Conservation (phyloP, 306 rosid genomes). For the Sechiopsis laciniata region DNA sequence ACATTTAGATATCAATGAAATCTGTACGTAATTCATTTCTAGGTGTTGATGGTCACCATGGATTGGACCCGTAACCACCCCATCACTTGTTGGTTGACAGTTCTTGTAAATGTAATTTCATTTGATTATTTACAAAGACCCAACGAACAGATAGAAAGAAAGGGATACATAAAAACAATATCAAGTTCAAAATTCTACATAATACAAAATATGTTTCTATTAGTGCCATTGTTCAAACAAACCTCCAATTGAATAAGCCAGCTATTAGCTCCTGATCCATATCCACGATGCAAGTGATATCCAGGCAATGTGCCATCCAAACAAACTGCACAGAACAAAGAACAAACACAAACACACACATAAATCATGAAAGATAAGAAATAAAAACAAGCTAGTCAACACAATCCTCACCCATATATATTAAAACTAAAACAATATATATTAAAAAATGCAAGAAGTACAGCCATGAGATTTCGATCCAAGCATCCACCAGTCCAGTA, state of each 20-base stretch:
- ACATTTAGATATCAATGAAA: too few species aligned
- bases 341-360: background rate
- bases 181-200: background rate
- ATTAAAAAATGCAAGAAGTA: background rate
- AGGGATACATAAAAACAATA: background rate
- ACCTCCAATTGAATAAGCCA: slow-evolving; percentile 99
- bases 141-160: background rate
- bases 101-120: background rate
- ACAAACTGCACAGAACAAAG: slow-evolving; percentile 50
- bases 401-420: background rate
- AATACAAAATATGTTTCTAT: slow-evolving; percentile 6
- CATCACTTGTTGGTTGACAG: background rate
- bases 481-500: background rate
- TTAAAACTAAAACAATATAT: background rate
- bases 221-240: slow-evolving; percentile 23
- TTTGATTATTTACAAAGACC: background rate
- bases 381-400: background rate
- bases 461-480: background rate
- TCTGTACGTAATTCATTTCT: too few species aligned
- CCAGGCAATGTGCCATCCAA: slow-evolving; percentile 95
- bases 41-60: too few species aligned
- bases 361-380: background rate
- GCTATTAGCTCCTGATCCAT: slow-evolving; percentile 74
- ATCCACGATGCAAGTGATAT: slow-evolving; percentile 76
- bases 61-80: too few species aligned